phyloP scores from a whole-genome alignment of 306 rosid species.

The Rosa persica region DNA sequence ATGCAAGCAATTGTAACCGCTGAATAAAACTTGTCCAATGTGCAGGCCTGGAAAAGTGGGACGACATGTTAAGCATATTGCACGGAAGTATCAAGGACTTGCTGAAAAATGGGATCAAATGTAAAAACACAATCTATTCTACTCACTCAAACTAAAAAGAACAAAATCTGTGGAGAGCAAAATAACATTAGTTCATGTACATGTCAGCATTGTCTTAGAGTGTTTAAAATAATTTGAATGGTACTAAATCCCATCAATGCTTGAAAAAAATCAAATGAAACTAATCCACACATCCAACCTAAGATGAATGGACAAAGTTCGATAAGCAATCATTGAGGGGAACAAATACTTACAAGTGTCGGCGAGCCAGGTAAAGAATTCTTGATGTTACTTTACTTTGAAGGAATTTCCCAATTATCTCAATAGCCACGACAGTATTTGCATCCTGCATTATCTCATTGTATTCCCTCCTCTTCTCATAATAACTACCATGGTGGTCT shows the following conservation, averaged over 20 bases:
- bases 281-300: background rate
- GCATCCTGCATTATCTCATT: conserved; percentile 53
- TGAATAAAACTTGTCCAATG: conserved; percentile 72
- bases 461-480: conserved; percentile 52
- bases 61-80: conserved; percentile 21
- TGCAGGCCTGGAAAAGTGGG: conserved; percentile 54
- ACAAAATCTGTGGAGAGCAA: background rate
- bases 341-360: conserved; percentile 60
- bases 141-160: background rate
- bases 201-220: background rate
- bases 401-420: conserved; percentile 78
- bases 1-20: conserved; percentile 59
- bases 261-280: conserved; percentile 2
- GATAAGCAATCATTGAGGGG: conserved; percentile 14
- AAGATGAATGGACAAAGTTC: background rate
- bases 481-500: conserved; percentile 47
- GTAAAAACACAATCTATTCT: background rate
- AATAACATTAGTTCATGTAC: background rate
- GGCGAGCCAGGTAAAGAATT: conserved; percentile 73
- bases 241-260: background rate
- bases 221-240: background rate
- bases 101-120: background rate
- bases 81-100: background rate
- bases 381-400: conserved; percentile 60
- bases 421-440: conserved; percentile 70